Evolutionary conservation across 2,329 filamentous ascomycete genomes (phyloP), one percentile per base, ranked within the genome.

Genomic region (Calonectria pauciramosa): DNA sequence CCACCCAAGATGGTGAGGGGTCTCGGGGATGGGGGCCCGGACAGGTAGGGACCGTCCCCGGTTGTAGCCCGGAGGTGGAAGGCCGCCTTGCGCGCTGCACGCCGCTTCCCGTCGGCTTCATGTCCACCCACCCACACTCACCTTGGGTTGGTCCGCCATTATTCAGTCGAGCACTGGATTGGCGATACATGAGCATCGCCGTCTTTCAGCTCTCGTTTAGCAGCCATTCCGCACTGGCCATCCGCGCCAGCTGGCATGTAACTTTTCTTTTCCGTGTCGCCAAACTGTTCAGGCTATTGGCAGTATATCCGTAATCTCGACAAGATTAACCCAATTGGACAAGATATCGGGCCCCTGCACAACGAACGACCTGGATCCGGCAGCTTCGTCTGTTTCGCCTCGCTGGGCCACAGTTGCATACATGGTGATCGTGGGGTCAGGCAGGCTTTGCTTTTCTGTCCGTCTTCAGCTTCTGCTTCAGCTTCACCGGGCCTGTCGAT

Each of bases 101-200:
- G 79, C 70, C 77, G 79, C 67, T 76, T 76, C 73, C 76, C 76
- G 75, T 78, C 79, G 76, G 77, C 69, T 70, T 71, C 68, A 34
- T 54, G 41, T 54, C 63, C 16, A 34, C 51, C 56, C 47, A 47
- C 49, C 59, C 26, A 44, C 47, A 38, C 41, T 56, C 49, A 51
- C 52, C 69, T 23, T 56, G 18, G 30, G 9, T 23, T 38, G 49
- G 34, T 67, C 32, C 51, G 26, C 63, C 51, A 49, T n/a, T 41
- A 28, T 26, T 54, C 38, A 30, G 63, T 47, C 20, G 34, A 20
- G 28, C 6, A 30, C 32, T 30, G 47, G 32, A 56, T 70, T 38
- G 38, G 51, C 18, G n/a, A 47, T 54, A 68, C 51, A 64, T 56
- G 60, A 34, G 16, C 41, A 49, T 49, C 28, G 16, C 16, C 13